Conservation (phyloP, 192 early-diverging fungal species). For the Linnemannia exigua region DNA sequence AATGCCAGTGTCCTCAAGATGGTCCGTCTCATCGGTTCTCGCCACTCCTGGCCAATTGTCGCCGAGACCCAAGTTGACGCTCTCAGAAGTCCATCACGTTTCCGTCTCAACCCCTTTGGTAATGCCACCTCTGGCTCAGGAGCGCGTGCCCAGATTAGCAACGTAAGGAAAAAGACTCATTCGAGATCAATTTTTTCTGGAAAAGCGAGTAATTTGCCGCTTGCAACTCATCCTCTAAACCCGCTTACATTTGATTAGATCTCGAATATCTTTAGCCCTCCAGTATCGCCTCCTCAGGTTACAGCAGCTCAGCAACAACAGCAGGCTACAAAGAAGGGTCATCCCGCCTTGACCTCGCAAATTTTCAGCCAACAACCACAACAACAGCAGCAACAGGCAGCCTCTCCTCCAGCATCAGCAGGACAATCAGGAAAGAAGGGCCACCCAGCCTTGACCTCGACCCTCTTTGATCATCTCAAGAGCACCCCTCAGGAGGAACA, state of each 20-base stretch:
- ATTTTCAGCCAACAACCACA: neutral
- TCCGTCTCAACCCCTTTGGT: slow-evolving; percentile 57
- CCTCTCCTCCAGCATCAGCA: neutral
- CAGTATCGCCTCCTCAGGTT: slow-evolving; percentile 28
- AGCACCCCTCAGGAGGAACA: slow-evolving; percentile 6
- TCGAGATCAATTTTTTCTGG: neutral
- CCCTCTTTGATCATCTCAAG: slow-evolving; percentile 36
- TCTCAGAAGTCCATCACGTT: slow-evolving; percentile 35
- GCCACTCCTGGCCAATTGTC: slow-evolving; percentile 59
- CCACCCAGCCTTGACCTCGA: slow-evolving; percentile 54
- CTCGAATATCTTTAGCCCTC: slow-evolving; percentile 47
- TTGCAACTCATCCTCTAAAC: neutral
- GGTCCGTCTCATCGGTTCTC: slow-evolving; percentile 49
- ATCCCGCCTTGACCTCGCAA: slow-evolving; percentile 3
- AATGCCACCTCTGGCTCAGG: slow-evolving; percentile 31
- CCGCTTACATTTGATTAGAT: slow-evolving; percentile 17
- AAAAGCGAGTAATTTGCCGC: neutral
- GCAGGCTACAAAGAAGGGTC: slow-evolving; percentile 12
- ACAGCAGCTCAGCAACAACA: neutral
- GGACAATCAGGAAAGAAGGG: slow-evolving; percentile 29
- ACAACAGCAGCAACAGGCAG: neutral
- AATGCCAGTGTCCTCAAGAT: slow-evolving; percentile 57
- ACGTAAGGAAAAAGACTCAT: slow-evolving; percentile 1
- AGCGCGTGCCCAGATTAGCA: slow-evolving; percentile 21
- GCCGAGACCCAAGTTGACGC: slow-evolving; percentile 56